Base-by-base conservation (phyloP, 805 yeast genomes). In the Kuraishia floccosa region DNA sequence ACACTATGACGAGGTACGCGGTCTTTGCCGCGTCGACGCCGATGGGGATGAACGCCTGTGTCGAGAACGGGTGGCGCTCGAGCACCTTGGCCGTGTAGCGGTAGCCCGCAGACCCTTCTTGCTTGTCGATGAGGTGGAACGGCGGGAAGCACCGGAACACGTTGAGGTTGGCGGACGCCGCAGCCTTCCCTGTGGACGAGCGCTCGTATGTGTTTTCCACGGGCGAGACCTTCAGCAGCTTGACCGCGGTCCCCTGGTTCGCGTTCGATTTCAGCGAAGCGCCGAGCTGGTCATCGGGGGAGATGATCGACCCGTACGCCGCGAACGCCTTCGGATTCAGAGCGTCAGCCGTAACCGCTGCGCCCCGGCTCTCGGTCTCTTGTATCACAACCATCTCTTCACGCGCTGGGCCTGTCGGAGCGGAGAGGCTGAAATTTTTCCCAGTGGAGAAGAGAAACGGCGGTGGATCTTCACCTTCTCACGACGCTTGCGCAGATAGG, bases 41-140 rank as follows among this genome's bases (percentile, higher is more conserved):
- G 82, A 89, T 69, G 5, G 97, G 96, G n/a, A 83, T 43, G 49
- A 87, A 87, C 0, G 95, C 80, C 53, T 87, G 97, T 0, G 95
- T 77, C 10, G 87, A 68, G 46, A 54, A 80, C 7, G 96, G 96
- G 51, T 87, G 97, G 52, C 94, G 68, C 49, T 87, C 97, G 17
- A 87, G 63, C 2, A 87, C 94, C 39, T 68, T 78, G 6, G 80
- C 56, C 2, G 51, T 44, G 44, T 79, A 80, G 1, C 24, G 6
- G 31, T 39, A 25, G 6, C n/a, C 10, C 3, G 35, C 35, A 8
- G 17, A 15, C 9, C 28, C 26, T 21, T 33, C 36, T 26, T 20
- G 34, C 13, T 35, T 12, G 6, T 38, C 30, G 26, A 76, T 62
- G 34, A 80, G 57, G 42, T 76, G 81, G n/a, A 47, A 54, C 3